Base-by-base conservation (phyloP, 257 asterid genomes). In the Solanum clarkiae region DNA sequence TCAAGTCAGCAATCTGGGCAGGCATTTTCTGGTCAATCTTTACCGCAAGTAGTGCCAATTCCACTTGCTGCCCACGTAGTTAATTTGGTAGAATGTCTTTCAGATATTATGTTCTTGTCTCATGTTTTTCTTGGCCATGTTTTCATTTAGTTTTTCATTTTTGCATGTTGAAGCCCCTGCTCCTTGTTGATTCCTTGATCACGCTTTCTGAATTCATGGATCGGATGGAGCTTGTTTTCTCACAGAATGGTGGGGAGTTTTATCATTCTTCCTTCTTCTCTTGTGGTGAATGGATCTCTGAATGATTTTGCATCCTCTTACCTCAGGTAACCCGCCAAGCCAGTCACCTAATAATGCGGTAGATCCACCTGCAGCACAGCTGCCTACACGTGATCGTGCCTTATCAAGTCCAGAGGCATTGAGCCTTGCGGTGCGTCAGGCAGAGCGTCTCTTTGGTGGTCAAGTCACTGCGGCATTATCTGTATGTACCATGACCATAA, bases 111-210 rank as follows among this genome's bases (percentile, higher is more conserved):
- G 59, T 66, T 81, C 72, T 20, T 45, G 81, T 56, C 54, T 80
- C 66, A 49, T 70, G 85, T 54, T 36, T 40, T 75, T 55, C 80
- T 62, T 70, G 29, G 72, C 53, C 57, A 56, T 84, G 7, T 29
- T 80, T 71, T 79, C 56, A 44, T 26, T 56, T 82, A 18, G 79
- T 92, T 72, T 47, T 42, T 84, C 55, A 85, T 84, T 26, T 70
- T 8, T 87, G 40, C 36, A 77, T 51, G 29, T 84, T 80, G 90
- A 65, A 97, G 99, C 98, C 98, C 42, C 92, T 97, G 99, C 98
- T 98, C 42, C 92, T 97, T 89, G 97, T 96, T 44, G 96, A 97
- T 89, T 95, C 99, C n/a, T 81, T 97, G 90, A 90, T 87, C 93
- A 97, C 99, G 6, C 93, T 97, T 84, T 66, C 86, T 8, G 98